Evolutionary conservation across 164 flowering plant genomes (phyloP).

Genomic region (Pachysandra terminalis): DNA sequence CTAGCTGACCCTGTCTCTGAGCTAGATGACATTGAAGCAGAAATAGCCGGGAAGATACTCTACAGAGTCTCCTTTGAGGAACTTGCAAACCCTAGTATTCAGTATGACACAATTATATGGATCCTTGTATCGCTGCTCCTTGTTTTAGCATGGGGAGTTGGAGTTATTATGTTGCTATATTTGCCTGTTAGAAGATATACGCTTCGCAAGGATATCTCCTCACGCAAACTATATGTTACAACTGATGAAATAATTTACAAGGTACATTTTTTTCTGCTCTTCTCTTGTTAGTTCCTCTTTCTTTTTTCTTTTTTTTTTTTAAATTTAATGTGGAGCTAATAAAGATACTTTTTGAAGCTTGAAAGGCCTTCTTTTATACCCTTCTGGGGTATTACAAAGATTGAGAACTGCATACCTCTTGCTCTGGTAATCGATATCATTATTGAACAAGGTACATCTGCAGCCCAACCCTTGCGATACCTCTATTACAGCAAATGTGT

Average conservation of each 20-base stretch:
- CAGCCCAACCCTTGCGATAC: background rate
- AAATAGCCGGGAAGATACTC: conserved; percentile 36
- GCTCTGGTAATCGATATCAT: conserved; percentile 66
- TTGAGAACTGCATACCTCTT: conserved; percentile 65
- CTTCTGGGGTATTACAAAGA: conserved; percentile 43
- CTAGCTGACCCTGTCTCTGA: conserved; percentile 46
- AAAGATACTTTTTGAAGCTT: conserved; percentile 34
- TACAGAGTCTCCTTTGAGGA: conserved; percentile 72
- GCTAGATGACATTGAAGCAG: conserved; percentile 42
- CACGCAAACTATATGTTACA: conserved; percentile 71
- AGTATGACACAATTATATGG: conserved; percentile 75
- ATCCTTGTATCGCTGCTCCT: conserved; percentile 59
- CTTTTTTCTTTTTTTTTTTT: background rate
- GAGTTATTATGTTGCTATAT: conserved; percentile 65
- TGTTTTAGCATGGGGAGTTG: conserved; percentile 84
- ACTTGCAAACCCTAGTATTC: conserved; percentile 36
- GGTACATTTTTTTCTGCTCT: conserved; percentile 33
- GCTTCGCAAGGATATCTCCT: conserved; percentile 53
- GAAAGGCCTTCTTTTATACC: conserved; percentile 73
- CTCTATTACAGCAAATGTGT: background rate
- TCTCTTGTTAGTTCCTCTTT: background rate
- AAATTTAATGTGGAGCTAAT: conserved; percentile 2
- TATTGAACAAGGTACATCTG: conserved; percentile 71
- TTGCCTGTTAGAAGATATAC: conserved; percentile 66
- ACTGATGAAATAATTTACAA: conserved; percentile 64